Base-by-base conservation (phyloP, 2,329 filamentous ascomycete genomes). In the Fusarium xyrophilum region DNA sequence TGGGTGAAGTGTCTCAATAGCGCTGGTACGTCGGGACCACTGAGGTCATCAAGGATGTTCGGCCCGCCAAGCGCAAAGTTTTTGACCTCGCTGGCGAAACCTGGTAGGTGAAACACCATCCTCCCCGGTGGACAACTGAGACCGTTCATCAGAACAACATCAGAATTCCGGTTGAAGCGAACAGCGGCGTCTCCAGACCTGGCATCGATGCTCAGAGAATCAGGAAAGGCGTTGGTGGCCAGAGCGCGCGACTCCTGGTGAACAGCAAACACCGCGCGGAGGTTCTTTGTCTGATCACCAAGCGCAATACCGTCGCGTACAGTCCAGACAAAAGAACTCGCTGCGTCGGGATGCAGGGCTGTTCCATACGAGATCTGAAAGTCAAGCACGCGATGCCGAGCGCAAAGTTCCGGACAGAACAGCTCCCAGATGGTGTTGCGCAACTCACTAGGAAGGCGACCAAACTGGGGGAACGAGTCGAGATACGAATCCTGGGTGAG, bases 211-310 rank as follows among this genome's bases (percentile, higher is more conserved):
- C 35, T 50, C 25, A 81, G 63, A 15, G 73, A 63, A 27, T 82
- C 67, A 0, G 80, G 80, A 13, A 76, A 77, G 5, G 59, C 66
- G 11, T 67, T 71, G 39, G 74, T 60, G 7, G 73, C 79, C 6
- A 80, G 56, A 17, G 59, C 67, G 28, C 80, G 79, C n/a, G 78
- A 78, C 63, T 81, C 79, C 11, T 72, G 67, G 38, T 79, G 73
- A 12, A 78, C 73, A 3, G 79, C 75, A 33, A 80, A 66, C 17
- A 82, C 63, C 7, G 66, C 59, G 11, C 79, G 76, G 3, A 76
- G 54, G 4, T 67, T 50, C 23, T 57, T 60, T 1, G 78, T 81
- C n/a, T 76, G 74, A 7, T 74, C 66, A 1, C 65, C 60, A 0
- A 80, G 72, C 6, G 55, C 65, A 2, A 65, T 19, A 9, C 73